Evolutionary conservation across 352 stramenopile genomes (phyloP).

Genomic region (Globisporangium spiculum): DNA sequence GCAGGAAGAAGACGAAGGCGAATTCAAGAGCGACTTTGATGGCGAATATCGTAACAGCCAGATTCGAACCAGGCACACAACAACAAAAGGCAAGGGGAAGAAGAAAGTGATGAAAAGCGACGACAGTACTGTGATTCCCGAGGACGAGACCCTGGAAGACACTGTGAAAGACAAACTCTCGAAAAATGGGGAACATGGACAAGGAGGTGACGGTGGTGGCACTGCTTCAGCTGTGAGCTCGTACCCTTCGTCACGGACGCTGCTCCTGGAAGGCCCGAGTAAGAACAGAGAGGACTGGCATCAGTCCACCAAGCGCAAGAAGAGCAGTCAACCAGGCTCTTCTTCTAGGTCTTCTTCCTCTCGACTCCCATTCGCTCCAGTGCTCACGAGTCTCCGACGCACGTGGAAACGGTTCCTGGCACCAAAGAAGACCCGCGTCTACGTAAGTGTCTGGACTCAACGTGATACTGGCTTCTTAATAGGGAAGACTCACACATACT

Average conservation of each 20-base stretch:
- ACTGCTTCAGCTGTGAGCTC: slow-evolving; percentile 12
- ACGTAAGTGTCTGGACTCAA: slow-evolving; percentile 23
- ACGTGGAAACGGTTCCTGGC: slow-evolving; percentile 29
- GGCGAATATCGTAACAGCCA: background rate
- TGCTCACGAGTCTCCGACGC: slow-evolving; percentile 20
- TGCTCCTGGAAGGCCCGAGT: slow-evolving; percentile 18
- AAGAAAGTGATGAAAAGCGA: background rate
- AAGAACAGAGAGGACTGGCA: slow-evolving; percentile 5
- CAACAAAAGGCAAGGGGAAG: background rate
- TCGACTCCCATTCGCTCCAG: background rate
- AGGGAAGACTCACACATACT: too few relatives aligned
- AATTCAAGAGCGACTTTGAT: background rate
- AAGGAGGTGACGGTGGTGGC: background rate
- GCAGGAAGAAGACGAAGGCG: background rate
- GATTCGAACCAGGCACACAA: background rate
- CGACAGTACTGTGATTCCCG: background rate
- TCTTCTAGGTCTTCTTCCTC: background rate
- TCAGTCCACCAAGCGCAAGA: slow-evolving; percentile 18
- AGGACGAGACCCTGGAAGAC: background rate
- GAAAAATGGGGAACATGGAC: background rate
- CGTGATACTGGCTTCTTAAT: too few relatives aligned
- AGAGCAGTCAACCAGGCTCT: background rate
- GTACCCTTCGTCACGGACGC: slow-evolving; percentile 24
- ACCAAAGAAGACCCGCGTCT: slow-evolving; percentile 33
- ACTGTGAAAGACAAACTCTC: slow-evolving; percentile 11